Evolutionary conservation across 768 basidiomycete genomes (phyloP), one percentile per base, ranked within the genome.

Genomic region (Megacollybia marginata): DNA sequence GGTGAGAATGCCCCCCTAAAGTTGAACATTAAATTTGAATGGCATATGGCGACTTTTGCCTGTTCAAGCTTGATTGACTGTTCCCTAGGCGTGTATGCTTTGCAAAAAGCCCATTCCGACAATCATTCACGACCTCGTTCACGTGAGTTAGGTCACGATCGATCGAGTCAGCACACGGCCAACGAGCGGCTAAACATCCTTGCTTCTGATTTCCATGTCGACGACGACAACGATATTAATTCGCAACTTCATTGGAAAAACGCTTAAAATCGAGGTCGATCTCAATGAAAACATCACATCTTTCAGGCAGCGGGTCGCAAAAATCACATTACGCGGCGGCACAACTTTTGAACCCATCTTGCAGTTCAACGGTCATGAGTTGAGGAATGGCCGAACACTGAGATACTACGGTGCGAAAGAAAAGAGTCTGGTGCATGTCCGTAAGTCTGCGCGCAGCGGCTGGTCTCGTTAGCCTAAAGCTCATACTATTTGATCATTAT

Each of bases 201-300:
- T 40, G 38, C 38, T 18, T 40, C 8, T 18, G 18, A 40, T 13
- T 40, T 18, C 15, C 13, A 13, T 40, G 13, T 40, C 38, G 3
- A 40, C 18, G 38, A 40, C 13, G 46, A 47, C 33, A 13, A 28
- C n/a, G 20, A 31, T 47, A 11, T 32, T 34, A 4, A 33, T 52
- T 18, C 19, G 47, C 20, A 50, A 50, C 48, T 52, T 52, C 51
- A 48, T 46, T 4, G 51, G 51, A 19, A 48, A 48, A 32, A 35
- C 18, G 5, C 7, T 42, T 6, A 9, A 4, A 10, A 23, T 52
- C 48, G 46, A 52, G 28, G 49, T 38, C 18, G 18, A 38, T 28
- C 10, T 48, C 11, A 23, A 28, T 40, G 18, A 18, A 13, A 40
- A 13, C 8, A 8, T 40, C 18, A 18, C 38, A 40, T 15, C 13